Base-by-base conservation (phyloP, 805 yeast species). In the Geotrichum ghanense region DNA sequence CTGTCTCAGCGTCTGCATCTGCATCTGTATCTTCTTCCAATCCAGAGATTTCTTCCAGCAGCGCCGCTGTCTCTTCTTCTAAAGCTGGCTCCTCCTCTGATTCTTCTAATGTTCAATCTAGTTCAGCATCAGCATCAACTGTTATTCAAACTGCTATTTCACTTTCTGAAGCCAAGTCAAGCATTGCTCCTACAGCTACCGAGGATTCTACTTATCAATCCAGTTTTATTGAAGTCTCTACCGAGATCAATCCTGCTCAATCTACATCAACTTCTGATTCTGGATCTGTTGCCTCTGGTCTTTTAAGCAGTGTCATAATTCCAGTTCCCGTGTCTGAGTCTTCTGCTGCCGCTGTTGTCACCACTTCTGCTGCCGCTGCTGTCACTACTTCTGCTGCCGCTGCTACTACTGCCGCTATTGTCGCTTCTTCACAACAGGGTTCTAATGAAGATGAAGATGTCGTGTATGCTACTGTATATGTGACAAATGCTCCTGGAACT, bases 311-410 rank as follows among this genome's bases (percentile, higher is more conserved):
- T 40, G 25, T 41, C 17, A 46, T 23, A n/a, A 24, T 47, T 41
- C 19, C 46, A n/a, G 26, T 41, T n/a, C 21, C 46, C 24, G 31
- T 34, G n/a, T 35, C 22, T 3, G 21, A 42, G 23, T n/a, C 37
- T 5, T 10, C 24, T 17, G 23, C 45, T 24, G 10, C 50, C 16
- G 22, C 50, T 20, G 42, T 45, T 21, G 41, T 50, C 6, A 24
- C 44, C 39, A 24, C 49, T 26, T 31, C 51, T 17, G 25, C 51
- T 10, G 14, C 22, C 17, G 16, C 45, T n/a, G 17, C 37, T 16
- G 42, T 23, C 22, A 20, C 31, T 20, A 35, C 27, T 21, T 43
- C 37, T 43, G 27, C 12, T 12, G 27, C 12, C 27, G 12, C 12
- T 24, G 27, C 12, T 24, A 24, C 27, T 24, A 7, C 27, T 24